These are phyloP conservation scores for Fusarium concolor DNA, from an alignment of 2,329 filamentous ascomycete genomes.

Conservation along the genomic window DNA sequence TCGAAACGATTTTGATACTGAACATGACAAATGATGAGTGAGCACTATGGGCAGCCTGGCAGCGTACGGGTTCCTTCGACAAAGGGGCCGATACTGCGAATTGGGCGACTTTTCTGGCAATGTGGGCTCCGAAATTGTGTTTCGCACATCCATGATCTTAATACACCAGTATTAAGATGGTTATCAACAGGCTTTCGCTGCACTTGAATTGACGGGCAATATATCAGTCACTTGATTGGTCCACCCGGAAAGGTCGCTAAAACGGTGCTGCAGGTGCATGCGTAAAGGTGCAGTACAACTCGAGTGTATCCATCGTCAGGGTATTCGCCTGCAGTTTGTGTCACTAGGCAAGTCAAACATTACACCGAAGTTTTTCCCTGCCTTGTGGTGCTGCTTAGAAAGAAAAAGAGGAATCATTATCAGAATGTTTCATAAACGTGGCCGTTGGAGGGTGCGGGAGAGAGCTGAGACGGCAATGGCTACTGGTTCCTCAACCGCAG, in stretches of 20 bases:
- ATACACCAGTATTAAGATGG: slow-evolving; percentile 41
- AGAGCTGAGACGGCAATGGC: slow-evolving; percentile 23
- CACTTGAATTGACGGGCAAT: slow-evolving; percentile 22
- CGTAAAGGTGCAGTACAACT: slow-evolving; percentile 36
- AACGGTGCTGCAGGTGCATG: slow-evolving; percentile 47
- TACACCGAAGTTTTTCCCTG: slow-evolving; percentile 19
- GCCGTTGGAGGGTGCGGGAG: slow-evolving; percentile 12
- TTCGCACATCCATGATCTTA: slow-evolving; percentile 47
- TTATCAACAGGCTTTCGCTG: slow-evolving; percentile 42
- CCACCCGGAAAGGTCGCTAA: slow-evolving; percentile 38
- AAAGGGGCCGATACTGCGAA: slow-evolving; percentile 39
- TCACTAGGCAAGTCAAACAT: slow-evolving; percentile 25
- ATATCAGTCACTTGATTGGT: slow-evolving; percentile 35
- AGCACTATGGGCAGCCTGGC: slow-evolving; percentile 6
- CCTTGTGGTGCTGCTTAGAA: not conserved
- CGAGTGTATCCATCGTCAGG: slow-evolving; percentile 31
- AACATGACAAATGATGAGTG: slow-evolving; percentile 40
- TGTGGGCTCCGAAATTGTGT: slow-evolving; percentile 47
- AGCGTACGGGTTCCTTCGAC: slow-evolving; percentile 33
- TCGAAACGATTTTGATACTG: slow-evolving; percentile 35
- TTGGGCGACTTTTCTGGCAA: slow-evolving; percentile 36
- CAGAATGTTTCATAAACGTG: slow-evolving; percentile 29
- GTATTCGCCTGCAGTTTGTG: slow-evolving; percentile 26
- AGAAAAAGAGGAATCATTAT: slow-evolving; percentile 12
- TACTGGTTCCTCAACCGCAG: slow-evolving; percentile 38